These are phyloP conservation scores for Primulina tabacum DNA, from an alignment of 257 asterid genomes.

Conservation along the genomic window DNA sequence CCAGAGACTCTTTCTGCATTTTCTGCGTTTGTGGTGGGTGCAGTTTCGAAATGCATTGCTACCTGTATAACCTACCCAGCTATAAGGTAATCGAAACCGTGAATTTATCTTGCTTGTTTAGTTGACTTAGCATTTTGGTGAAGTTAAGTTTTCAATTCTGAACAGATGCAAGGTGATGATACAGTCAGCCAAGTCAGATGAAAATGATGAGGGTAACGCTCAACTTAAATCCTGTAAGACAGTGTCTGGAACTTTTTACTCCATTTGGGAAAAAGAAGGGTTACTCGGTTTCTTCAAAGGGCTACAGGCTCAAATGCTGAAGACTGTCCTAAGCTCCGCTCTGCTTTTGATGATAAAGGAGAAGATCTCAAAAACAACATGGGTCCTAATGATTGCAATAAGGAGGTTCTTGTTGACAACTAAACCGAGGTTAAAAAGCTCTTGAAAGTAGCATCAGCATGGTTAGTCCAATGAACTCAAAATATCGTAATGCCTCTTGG, in stretches of 20 bases:
- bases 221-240: constrained; percentile 47
- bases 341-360: constrained; percentile 86
- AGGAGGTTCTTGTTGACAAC: constrained; percentile 46
- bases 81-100: constrained; percentile 47
- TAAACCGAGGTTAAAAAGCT: constrained; percentile 47
- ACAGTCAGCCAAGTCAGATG: constrained; percentile 72
- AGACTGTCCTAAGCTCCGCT: constrained; percentile 82
- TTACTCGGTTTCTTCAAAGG: constrained; percentile 80
- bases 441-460: constrained; percentile 28
- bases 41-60: constrained; percentile 79
- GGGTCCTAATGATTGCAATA: constrained; percentile 70
- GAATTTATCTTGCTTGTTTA: neutral
- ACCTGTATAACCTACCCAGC: constrained; percentile 83
- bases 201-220: constrained; percentile 36
- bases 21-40: constrained; percentile 74
- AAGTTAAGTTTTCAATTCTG: constrained; percentile 7
- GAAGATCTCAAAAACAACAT: constrained; percentile 73
- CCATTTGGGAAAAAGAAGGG: constrained; percentile 83
- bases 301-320: constrained; percentile 79
- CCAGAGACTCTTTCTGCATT: constrained; percentile 64
- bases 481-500: constrained; percentile 8
- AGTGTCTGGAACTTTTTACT: constrained; percentile 45
- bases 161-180: constrained; percentile 90
- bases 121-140: constrained; percentile 10
- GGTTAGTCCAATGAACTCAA: constrained; percentile 18